Percentiles rank a stretch among this genome's conserved stretches.
Conservation (phyloP, 83 land plant species). For the Picea abies region DNA sequence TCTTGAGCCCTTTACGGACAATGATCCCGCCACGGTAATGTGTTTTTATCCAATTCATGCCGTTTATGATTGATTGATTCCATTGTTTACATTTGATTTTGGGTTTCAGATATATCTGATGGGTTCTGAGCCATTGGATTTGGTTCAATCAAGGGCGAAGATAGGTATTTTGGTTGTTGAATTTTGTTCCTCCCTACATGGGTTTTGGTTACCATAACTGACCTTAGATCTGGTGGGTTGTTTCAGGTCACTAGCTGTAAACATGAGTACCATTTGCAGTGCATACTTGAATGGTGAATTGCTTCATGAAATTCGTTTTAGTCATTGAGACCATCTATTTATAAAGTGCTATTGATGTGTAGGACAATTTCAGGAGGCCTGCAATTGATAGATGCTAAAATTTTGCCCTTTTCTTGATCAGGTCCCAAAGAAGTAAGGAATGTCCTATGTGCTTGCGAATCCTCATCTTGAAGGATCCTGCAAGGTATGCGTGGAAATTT, state of each 20-base stretch:
- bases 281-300: constrained; percentile 93
- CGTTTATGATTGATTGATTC: neutral
- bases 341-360: neutral
- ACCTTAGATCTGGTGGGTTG: constrained; percentile 8
- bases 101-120: neutral
- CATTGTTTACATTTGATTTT: neutral
- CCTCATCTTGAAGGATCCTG: constrained; percentile 73
- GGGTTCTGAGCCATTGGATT: neutral
- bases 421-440: constrained; percentile 87
- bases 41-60: neutral
- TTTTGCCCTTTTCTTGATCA: constrained; percentile 8
- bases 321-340: neutral
- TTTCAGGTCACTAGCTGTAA: constrained; percentile 87
- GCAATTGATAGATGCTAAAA: no score
- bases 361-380: neutral
- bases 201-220: neutral
- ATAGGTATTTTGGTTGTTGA: neutral
- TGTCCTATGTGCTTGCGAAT: constrained; percentile 89
- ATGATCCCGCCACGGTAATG: constrained; percentile 38
- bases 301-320: neutral
- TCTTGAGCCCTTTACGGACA: constrained; percentile 32
- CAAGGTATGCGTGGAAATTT: constrained; percentile 33
- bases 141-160: neutral
- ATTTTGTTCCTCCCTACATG: neutral
- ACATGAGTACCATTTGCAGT: constrained; percentile 95